Base-by-base conservation (phyloP, 345 rosid genomes). In the Salix exigua region DNA sequence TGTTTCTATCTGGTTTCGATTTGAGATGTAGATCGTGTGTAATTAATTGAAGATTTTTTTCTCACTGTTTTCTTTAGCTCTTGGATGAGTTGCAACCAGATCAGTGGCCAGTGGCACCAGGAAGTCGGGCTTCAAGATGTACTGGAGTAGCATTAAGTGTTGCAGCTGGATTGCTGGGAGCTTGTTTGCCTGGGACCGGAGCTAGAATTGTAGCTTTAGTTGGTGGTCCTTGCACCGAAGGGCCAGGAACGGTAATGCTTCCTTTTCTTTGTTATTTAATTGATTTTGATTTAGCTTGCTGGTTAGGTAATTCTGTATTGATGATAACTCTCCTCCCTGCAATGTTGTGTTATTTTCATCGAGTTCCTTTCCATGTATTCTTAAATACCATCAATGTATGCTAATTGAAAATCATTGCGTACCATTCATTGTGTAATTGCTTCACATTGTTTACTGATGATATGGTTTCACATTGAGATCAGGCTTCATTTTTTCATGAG, bases 151-250 rank as follows among this genome's bases (percentile, higher is more conserved):
- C 99, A 6, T 83, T 96, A 83, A 94, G 92, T 82, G 99, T 96
- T 53, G 96, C 99, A 1, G 88, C 92, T 0, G 91, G 99, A 66
- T 82, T 96, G 81, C 91, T 96, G 79, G 98, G 98, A 77, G 99
- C 96, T 80, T 96, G 98, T 82, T 83, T 89, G 83, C 97, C 97
- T 64, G 97, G 99, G 25, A 92, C 96, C 7, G 99, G 99, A 48
- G 98, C 97, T 78, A 90, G 97, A 80, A 96, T 96, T 48, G 76
- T 94, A 74, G 97, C 98, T 82, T 84, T 96, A 86, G 93, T 96
- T 67, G 98, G 99, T 73, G 99, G 99, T 82, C 99, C 99, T 19
- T 92, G 98, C 85, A 94, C 98, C 0, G 98, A 96, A 83, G 98
- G 99, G 60, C 99, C 99, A 4, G 98, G 98, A 86, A 91, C 98